Conservation (phyloP, 129 eudicot genomes). For the Saposhnikovia divaricata region DNA sequence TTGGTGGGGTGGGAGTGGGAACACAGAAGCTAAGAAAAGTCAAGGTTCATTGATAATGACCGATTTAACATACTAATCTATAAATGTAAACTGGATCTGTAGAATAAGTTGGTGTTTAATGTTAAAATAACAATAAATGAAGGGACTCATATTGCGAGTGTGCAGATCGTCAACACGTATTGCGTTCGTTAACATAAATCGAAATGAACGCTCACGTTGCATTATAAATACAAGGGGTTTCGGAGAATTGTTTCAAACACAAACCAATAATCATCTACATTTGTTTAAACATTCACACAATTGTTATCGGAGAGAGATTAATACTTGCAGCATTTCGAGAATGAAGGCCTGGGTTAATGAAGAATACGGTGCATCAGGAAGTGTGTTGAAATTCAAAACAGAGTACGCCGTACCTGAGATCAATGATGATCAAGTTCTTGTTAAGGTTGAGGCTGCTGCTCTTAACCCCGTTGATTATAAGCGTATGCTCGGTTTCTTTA, state of each 20-base stretch:
- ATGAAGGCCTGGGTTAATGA: conserved; percentile 90
- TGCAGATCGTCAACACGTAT: neutral
- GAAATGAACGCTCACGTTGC: neutral
- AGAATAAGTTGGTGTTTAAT: neutral
- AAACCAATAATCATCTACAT: neutral
- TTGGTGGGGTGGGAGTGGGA: no score
- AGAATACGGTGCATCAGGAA: conserved; percentile 71
- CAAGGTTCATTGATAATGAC: no score
- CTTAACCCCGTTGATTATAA: conserved; percentile 79
- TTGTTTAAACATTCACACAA: neutral
- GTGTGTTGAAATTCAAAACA: conserved; percentile 49
- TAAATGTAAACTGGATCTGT: no score
- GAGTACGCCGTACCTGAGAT: conserved; percentile 49
- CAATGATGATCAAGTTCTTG: conserved; percentile 68
- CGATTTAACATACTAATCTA: no score
- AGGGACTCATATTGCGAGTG: no score
- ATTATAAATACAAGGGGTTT: neutral
- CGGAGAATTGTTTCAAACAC: neutral
- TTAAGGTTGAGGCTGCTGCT: conserved; percentile 87
- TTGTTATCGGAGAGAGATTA: neutral
- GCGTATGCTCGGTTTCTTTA: conserved; percentile 59
- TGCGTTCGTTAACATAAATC: neutral
- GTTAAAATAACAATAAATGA: no score
- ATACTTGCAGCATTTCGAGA: neutral
- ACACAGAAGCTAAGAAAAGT: no score